phyloP scores from a whole-genome alignment of 106 monocot genomes.

The Phalaenopsis equestris region DNA sequence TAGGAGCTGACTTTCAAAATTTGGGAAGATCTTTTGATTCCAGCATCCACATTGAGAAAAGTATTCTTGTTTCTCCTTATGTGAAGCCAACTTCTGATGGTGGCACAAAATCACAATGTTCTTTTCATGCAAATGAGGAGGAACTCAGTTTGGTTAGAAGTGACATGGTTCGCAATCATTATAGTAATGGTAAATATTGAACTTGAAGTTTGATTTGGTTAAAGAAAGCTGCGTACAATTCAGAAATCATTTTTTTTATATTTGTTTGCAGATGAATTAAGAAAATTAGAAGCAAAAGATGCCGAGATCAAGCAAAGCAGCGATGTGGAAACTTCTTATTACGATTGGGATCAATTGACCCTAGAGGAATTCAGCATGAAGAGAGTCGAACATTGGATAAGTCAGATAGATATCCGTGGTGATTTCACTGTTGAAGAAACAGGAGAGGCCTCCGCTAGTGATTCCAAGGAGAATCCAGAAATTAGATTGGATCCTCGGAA shows the following conservation, averaged over 20 bases:
- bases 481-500: constrained; percentile 17
- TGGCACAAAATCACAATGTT: constrained; percentile 1
- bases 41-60: not conserved
- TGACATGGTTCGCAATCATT: constrained; percentile 2
- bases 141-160: not conserved
- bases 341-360: constrained; percentile 14
- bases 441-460: constrained; percentile 24
- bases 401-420: constrained; percentile 51
- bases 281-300: constrained; percentile 13
- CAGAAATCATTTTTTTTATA: not conserved
- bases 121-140: constrained; percentile 1
- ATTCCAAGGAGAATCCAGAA: constrained; percentile 12
- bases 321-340: constrained; percentile 9
- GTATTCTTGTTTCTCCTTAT: constrained; percentile 10
- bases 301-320: constrained; percentile 1
- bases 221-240: not conserved
- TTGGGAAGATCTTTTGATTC: constrained; percentile 4
- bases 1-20: constrained; percentile 1
- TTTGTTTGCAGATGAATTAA: constrained; percentile 3
- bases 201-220: constrained; percentile 6
- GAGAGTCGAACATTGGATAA: constrained; percentile 74
- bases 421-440: constrained; percentile 27
- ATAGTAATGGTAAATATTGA: constrained; percentile 2
- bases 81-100: constrained; percentile 7
- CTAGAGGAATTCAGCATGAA: constrained; percentile 29